Evolutionary conservation across 139 green algal genomes (phyloP).

Genomic region (Tetradesmus lagerheimii): DNA sequence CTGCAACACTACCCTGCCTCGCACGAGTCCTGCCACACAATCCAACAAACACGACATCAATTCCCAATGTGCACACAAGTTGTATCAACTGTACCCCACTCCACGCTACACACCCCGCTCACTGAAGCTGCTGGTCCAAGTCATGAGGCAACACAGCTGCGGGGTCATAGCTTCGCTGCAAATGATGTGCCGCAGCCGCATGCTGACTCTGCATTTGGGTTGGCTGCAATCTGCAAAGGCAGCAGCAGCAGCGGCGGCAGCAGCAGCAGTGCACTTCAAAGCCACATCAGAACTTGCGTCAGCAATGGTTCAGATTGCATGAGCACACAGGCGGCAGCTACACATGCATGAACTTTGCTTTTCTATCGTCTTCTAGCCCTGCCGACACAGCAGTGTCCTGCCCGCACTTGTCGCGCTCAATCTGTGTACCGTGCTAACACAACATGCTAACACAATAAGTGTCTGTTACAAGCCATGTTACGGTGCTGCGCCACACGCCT

Average conservation of each 20-base stretch:
- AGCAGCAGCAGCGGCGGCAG: neutral
- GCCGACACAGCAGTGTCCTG: neutral
- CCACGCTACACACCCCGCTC: too few species aligned
- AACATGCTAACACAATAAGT: neutral
- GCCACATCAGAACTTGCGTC: neutral
- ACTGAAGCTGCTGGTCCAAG: neutral
- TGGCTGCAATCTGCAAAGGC: slow-evolving; percentile 68
- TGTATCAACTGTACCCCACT: too few species aligned
- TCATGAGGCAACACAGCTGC: neutral
- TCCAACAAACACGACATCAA: too few species aligned
- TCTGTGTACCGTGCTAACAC: neutral
- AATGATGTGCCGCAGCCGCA: slow-evolving; percentile 92
- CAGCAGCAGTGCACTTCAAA: too few species aligned
- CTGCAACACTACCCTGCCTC: too few species aligned
- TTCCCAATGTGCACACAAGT: too few species aligned
- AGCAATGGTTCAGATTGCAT: neutral
- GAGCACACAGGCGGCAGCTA: neutral
- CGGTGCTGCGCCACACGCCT: too few species aligned
- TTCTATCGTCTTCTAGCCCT: neutral
- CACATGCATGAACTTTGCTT: neutral
- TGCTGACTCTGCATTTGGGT: slow-evolving; percentile 83
- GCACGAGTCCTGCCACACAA: too few species aligned
- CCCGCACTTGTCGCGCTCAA: neutral
- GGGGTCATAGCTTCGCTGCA: slow-evolving; percentile 66
- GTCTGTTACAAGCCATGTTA: too few species aligned